Evolutionary conservation across 345 rosid species (phyloP), one percentile per base, ranked within the genome.

Genomic region (rapeseed (Brassica napus)): DNA sequence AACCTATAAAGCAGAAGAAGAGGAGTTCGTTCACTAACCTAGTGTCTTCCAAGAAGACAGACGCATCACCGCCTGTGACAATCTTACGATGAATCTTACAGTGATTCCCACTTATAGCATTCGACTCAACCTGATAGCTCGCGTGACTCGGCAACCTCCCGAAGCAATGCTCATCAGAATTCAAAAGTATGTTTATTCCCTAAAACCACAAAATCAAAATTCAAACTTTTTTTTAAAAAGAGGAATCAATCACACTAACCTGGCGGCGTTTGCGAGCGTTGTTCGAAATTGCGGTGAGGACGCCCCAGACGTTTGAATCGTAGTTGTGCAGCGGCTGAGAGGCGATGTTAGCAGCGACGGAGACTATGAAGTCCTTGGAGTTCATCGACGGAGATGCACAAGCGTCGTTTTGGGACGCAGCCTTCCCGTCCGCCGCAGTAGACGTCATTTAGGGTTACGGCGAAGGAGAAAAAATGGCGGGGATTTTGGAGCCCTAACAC

Each of bases 121-220:
- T 67, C 8, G 97, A 87, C 15, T 91, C 97, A 42, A 95, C 84
- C 81, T 79, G 96, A 78, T 86, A 87, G 30, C 81, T 87, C 8
- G 47, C 31, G 69, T 93, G 93, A 79, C 86, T 83, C 7, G 88
- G 96, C 75, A 81, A 54, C 62, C 99, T 83, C 34, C 99, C 99
- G 72, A 95, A 79, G 69, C 83, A 81, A 78, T 92, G 98, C 83
- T 84, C 89, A 78, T 89, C 89, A 52, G 74, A 86, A 18, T 84
- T 91, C 89, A 95, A 88, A 70, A 88, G 83, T 75, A 91, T 86
- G 82, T 93, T 88, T 47, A 88, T 86, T 5, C 98, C 98, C 98
- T 94, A 76, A 15, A 58, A 24, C 16, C 54, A n/a, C 68, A 69
- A 0, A 31, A 73, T 63, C 24, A 35, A 79, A 57, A 34, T 44